Conservation (phyloP, 2,329 filamentous ascomycete species). For the Diaporthe longicolla region DNA sequence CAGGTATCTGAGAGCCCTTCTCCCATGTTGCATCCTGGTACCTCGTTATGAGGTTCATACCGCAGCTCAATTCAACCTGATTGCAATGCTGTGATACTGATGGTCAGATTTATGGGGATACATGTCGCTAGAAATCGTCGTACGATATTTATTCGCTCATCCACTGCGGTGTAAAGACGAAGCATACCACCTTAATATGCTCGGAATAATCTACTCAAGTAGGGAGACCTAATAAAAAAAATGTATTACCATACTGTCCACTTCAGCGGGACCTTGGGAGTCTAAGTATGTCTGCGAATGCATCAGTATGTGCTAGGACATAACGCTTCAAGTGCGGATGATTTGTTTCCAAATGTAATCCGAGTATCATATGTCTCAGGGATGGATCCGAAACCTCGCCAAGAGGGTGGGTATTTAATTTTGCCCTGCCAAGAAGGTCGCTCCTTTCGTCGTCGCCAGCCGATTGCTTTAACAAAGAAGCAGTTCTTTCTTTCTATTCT, state of each 20-base stretch:
- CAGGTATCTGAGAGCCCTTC: neutral
- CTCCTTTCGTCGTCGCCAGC: neutral
- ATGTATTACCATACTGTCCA: no score
- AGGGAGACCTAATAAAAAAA: no score
- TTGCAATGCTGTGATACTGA: neutral
- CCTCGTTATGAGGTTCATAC: neutral
- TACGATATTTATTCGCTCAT: neutral
- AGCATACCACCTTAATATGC: no score
- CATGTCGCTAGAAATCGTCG: neutral
- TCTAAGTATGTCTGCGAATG: no score
- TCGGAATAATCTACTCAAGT: no score
- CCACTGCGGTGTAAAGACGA: no score
- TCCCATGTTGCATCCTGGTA: neutral
- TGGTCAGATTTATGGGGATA: constrained; percentile 1
- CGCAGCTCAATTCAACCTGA: neutral
- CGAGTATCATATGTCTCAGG: neutral
- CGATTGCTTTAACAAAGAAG: neutral
- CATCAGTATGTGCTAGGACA: no score
- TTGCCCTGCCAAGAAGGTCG: neutral
- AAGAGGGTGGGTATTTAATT: neutral
- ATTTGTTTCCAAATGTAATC: neutral
- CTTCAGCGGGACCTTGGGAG: neutral
- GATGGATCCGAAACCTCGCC: neutral
- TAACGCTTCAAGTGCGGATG: neutral
- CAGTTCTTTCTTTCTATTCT: neutral